phyloP scores from a whole-genome alignment of 2,329 filamentous ascomycete genomes.

The Aspergillus intermedius region DNA sequence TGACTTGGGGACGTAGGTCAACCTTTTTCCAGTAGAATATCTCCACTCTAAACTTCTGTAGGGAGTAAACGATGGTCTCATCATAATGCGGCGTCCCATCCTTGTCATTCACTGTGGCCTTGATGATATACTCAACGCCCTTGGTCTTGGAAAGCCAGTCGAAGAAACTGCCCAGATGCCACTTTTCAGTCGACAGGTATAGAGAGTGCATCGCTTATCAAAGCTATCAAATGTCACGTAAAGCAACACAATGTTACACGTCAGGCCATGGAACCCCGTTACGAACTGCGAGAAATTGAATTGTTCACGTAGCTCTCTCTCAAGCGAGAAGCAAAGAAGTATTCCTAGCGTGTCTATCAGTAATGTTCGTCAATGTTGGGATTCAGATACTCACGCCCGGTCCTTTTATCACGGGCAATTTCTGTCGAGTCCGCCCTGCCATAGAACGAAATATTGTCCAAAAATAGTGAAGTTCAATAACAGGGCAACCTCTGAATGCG shows the following conservation, averaged over 20 bases:
- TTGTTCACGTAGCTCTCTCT: background rate
- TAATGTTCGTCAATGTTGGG: background rate
- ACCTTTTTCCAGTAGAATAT: background rate
- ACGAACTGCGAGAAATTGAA: background rate
- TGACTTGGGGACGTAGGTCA: background rate
- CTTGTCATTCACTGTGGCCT: background rate
- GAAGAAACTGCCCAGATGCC: background rate
- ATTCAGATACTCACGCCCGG: background rate
- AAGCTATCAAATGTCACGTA: background rate
- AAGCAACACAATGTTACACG: background rate
- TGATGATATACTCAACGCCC: background rate
- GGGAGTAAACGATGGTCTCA: background rate
- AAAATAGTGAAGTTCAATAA: background rate
- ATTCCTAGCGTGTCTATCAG: background rate
- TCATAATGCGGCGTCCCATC: background rate
- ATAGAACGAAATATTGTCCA: background rate
- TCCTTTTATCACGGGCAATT: background rate
- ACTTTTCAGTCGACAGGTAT: background rate
- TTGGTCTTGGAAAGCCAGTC: background rate
- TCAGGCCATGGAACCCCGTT: background rate
- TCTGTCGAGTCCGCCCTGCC: background rate
- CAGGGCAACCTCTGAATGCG: background rate
- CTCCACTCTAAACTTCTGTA: background rate
- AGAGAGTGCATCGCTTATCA: background rate
- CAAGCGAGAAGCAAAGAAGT: background rate